Evolutionary conservation across 1,284 basidiomycete genomes (phyloP), one percentile per base, ranked within the genome.

Genomic region (Lignosus rhinocerotis): DNA sequence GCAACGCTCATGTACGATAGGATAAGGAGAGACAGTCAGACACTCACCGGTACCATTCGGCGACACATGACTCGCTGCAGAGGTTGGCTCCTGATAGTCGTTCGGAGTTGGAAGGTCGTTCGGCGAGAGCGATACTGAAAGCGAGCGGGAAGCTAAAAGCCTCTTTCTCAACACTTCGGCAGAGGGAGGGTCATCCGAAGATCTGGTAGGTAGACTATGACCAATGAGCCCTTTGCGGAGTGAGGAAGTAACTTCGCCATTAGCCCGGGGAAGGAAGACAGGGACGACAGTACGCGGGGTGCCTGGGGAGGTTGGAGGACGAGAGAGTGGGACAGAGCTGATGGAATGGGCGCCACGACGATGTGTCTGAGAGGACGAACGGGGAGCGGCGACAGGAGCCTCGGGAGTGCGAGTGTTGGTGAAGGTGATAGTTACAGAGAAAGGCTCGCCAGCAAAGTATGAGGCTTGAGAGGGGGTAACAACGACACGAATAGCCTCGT

Each of bases 381-480:
- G 66, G 34, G 67, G 57, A n/a, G 55, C 59, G 39, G 53, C 33
- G 19, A 54, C 52, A 21, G 52, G 45, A 12, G 67, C 61, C 66
- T 67, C 68, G 46, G 65, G 69, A 21, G 83, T 78, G 17, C 83
- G 84, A 6, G 87, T 90, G 72, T 96, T 97, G 46, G 90, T 90
- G 74, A 97, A 94, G 0, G 92, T 90, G 69, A 98, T 87, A 5
- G 85, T 88, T 16, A 93, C 92, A 6, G 86, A 80, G 73, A 96
- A 93, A 0, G 84, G 78, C 72, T 98, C 95, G 60, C 95, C 95
- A 1, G 95, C 94, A 72, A 96, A 98, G 76, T 92, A 97, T 0
- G 93, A 92, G 0, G 93, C 91, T 63, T 94, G 90, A 0, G 88
- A 81, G 3, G 95, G 95, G 0, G 86, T 80, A 30, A 90, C 85